Percentiles rank a stretch among this genome's conserved stretches.
phyloP scores from a whole-genome alignment of 2,329 filamentous ascomycete genomes.

The Nakataea oryzae region DNA sequence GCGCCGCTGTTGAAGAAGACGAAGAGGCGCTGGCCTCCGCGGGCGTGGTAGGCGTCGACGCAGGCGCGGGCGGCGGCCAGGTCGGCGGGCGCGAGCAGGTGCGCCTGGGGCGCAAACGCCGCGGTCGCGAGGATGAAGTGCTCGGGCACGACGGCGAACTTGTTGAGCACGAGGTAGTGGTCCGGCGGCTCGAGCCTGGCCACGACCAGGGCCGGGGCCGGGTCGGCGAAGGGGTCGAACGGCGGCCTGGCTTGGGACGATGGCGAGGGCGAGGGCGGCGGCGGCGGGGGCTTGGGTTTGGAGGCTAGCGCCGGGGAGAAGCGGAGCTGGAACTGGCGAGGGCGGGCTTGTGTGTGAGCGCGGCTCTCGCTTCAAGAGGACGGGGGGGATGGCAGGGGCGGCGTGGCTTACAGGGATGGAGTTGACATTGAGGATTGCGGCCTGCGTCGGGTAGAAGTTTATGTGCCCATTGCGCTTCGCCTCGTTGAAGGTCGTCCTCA shows the following conservation, averaged over 20 bases:
- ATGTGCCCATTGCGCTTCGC: slow-evolving; percentile 38
- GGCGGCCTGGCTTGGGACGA: slow-evolving; percentile 11
- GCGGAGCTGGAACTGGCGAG: slow-evolving; percentile 63
- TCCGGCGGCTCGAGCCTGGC: slow-evolving; percentile 26
- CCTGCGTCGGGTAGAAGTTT: slow-evolving; percentile 43
- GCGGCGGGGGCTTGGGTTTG: slow-evolving; percentile 46
- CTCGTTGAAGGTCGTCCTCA: slow-evolving; percentile 35
- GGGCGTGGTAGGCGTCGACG: slow-evolving; percentile 39
- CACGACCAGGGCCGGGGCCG: slow-evolving; percentile 42
- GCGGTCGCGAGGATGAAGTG: slow-evolving; percentile 64
- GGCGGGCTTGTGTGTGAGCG: too few species aligned
- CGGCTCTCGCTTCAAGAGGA: neutral
- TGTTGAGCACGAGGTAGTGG: slow-evolving; percentile 63
- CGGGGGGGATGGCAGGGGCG: neutral
- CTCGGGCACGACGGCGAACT: slow-evolving; percentile 59
- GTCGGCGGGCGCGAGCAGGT: slow-evolving; percentile 50
- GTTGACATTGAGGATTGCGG: slow-evolving; percentile 32
- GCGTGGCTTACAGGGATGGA: slow-evolving; percentile 25
- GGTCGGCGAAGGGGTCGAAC: slow-evolving; percentile 56
- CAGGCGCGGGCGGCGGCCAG: slow-evolving; percentile 52
- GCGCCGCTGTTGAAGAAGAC: slow-evolving; percentile 63
- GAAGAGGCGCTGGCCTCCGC: slow-evolving; percentile 33
- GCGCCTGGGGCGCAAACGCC: slow-evolving; percentile 52
- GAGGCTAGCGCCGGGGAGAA: slow-evolving; percentile 59
- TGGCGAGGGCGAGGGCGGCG: slow-evolving; percentile 18